Evolutionary conservation across 192 early-diverging fungal species (phyloP), one percentile per base, ranked within the genome.

Genomic region (Podila clonocystis): DNA sequence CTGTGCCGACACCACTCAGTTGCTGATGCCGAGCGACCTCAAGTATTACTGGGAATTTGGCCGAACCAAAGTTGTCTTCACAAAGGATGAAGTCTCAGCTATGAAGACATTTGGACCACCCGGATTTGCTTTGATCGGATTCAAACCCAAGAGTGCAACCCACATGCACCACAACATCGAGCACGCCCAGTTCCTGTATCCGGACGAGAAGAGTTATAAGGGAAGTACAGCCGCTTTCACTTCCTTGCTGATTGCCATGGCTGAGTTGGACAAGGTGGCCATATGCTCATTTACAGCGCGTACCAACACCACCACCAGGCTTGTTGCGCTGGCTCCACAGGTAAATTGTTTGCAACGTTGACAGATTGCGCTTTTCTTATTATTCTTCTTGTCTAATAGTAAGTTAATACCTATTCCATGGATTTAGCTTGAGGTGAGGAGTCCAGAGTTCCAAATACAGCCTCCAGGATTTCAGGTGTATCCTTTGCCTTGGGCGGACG

Each of bases 401-500:
- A 15, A 15, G 1, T 9, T 48, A 19, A 15, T n/a, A 20, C 4
- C 8, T 22, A 58, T 49, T 57, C 31, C 58, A 41, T 49, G 15
- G 2, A 68, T 45, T 20, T 65, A 87, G 88, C 61, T 76, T 34
- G 91, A 91, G 62, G 71, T 78, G 8, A 73, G 87, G 15, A 86
- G 89, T 62, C 76, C 84, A 22, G 52, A 84, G 50, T 83, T 80
- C 34, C 80, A 88, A 69, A 68, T 87, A 26, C 70, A 74, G 19
- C 91, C 93, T 15, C 89, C 86, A 11, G 94, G 94, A 9, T 89
- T 95, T 58, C 82, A 93, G 62, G 62, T 93, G 30, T 83, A 93
- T 45, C 79, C 72, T 31, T 62, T 96, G 31, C 94, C 94, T 20
- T 96, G 88, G 85, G 89, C 86, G n/a, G 94, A 96, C 67, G 94